Evolutionary conservation across 2,329 filamentous ascomycete species (phyloP).

Genomic region (Pestalotiopsis sp.): DNA sequence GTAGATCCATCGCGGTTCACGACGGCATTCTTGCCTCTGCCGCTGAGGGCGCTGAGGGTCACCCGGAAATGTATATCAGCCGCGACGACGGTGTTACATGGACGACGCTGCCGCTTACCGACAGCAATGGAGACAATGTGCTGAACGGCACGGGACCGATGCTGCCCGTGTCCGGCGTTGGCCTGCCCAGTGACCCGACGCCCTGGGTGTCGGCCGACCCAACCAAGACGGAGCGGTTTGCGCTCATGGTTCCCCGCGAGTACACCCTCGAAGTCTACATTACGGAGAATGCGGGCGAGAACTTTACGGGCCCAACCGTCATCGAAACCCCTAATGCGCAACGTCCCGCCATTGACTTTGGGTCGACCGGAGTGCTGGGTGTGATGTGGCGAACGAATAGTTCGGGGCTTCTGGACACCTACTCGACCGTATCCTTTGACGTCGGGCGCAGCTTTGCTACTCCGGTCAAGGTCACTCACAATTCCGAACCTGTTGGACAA

Average conservation of each 20-base stretch:
- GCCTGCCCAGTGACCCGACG: neutral
- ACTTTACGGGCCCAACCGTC: neutral
- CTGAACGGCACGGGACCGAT: neutral
- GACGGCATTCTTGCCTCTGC: neutral
- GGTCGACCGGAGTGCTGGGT: neutral
- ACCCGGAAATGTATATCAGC: slow-evolving; percentile 1
- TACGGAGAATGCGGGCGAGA: neutral
- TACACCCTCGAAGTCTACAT: neutral
- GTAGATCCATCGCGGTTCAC: neutral
- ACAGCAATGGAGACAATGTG: neutral
- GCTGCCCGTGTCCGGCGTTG: neutral
- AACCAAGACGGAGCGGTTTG: neutral
- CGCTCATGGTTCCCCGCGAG: neutral
- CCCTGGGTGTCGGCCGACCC: neutral
- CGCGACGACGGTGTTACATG: neutral
- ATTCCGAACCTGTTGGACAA: neutral
- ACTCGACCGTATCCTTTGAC: neutral
- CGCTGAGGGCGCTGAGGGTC: neutral
- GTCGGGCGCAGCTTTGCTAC: neutral
- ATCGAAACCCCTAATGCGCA: neutral
- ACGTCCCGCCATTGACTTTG: neutral
- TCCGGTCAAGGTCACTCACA: slow-evolving; percentile 1
- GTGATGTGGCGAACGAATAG: neutral
- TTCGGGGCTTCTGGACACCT: neutral
- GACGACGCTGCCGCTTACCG: neutral